phyloP scores from a whole-genome alignment of 495 filamentous ascomycete species.

The Penicillium odoratum region DNA sequence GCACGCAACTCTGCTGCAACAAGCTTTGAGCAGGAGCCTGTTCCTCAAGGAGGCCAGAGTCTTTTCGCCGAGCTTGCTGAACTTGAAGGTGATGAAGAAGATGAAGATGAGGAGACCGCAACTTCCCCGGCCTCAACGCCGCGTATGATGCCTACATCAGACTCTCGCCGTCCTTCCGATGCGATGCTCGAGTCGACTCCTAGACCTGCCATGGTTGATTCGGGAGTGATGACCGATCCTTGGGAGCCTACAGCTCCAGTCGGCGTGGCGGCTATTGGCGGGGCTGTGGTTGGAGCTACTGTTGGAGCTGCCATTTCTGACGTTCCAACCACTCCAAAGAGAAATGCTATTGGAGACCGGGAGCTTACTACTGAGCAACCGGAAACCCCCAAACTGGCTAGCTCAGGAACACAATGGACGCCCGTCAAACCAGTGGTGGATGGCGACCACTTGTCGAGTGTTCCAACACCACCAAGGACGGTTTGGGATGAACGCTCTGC shows the following conservation, averaged over 20 bases:
- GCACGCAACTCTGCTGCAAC: constrained; percentile 52
- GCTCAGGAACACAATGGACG: constrained; percentile 41
- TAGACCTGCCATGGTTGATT: constrained; percentile 68
- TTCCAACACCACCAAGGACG: constrained; percentile 43
- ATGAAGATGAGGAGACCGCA: constrained; percentile 54
- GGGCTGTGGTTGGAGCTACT: constrained; percentile 9
- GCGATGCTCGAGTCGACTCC: constrained; percentile 25
- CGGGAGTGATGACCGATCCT: constrained; percentile 85
- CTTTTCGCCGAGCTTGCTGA: constrained; percentile 88
- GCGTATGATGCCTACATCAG: constrained; percentile 38
- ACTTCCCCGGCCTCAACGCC: constrained; percentile 56
- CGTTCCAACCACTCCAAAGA: constrained; percentile 27
- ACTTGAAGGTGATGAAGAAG: constrained; percentile 64
- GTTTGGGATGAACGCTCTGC: constrained; percentile 34
- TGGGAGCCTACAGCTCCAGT: constrained; percentile 35
- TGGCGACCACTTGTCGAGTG: constrained; percentile 31
- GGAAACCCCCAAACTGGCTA: constrained; percentile 27
- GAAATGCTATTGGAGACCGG: constrained; percentile 12
- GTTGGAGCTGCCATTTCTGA: constrained; percentile 5
- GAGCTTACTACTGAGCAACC: constrained; percentile 19
- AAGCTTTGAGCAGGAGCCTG: constrained; percentile 45
- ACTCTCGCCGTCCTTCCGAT: constrained; percentile 43
- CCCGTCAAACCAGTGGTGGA: constrained; percentile 30
- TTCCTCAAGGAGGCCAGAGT: constrained; percentile 66
- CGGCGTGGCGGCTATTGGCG: constrained; percentile 5